Evolutionary conservation across 257 asterid genomes (phyloP).

Genomic region (Nicotiana undulata): DNA sequence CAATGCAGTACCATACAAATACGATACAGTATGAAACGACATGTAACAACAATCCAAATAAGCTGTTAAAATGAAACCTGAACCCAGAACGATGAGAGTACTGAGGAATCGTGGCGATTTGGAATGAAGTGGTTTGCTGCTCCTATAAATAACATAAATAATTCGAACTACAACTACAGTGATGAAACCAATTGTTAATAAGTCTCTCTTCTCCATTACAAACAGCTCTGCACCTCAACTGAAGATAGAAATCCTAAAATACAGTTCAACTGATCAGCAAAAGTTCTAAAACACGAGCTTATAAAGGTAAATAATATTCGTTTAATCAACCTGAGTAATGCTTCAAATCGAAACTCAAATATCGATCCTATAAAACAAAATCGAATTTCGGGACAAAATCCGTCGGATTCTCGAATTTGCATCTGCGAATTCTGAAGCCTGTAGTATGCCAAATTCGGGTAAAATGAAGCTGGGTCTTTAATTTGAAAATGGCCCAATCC

Average conservation of each 20-base stretch:
- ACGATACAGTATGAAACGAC: too few relatives aligned
- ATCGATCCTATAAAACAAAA: background rate
- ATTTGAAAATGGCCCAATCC: background rate
- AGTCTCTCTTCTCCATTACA: slow-evolving; percentile 25
- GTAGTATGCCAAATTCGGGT: background rate
- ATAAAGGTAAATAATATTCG: background rate
- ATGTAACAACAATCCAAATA: too few relatives aligned
- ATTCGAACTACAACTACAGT: slow-evolving; percentile 39
- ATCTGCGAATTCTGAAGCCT: background rate
- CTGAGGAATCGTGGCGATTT: slow-evolving; percentile 34
- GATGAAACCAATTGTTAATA: slow-evolving; percentile 28
- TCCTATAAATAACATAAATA: slow-evolving; percentile 33
- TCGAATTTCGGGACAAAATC: background rate
- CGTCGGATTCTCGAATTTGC: background rate
- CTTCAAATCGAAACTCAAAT: background rate
- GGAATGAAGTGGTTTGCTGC: slow-evolving; percentile 28
- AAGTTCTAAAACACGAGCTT: background rate
- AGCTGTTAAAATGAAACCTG: slow-evolving; percentile 34
- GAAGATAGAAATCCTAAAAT: background rate
- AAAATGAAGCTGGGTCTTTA: background rate
- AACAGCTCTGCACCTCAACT: background rate
- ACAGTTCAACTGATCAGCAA: background rate
- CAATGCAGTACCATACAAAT: too few relatives aligned
- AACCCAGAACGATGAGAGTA: slow-evolving; percentile 68
- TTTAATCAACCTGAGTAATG: background rate